These are phyloP conservation scores for Paramecium sonneborni DNA, from an alignment of 73 alveolate genomes.

Conservation along the genomic window DNA sequence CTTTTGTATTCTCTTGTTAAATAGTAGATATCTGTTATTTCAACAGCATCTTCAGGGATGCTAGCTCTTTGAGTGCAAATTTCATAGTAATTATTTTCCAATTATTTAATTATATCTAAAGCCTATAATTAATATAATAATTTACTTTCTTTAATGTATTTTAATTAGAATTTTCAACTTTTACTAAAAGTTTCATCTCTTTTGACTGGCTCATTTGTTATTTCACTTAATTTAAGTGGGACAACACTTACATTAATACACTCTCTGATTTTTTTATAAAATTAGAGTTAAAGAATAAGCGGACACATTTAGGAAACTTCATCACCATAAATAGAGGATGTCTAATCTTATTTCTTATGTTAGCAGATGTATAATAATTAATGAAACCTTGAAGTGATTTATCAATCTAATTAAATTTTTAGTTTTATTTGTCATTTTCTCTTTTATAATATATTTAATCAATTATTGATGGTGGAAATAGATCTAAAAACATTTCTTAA, in stretches of 20 bases:
- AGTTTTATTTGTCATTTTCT: slow-evolving; percentile 39
- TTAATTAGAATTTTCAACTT: background rate
- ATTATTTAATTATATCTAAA: background rate
- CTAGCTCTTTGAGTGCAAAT: background rate
- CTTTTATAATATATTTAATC: slow-evolving; percentile 48
- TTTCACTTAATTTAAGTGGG: background rate
- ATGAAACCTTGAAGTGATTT: slow-evolving; percentile 59
- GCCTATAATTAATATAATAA: background rate
- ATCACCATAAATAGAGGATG: slow-evolving; percentile 72
- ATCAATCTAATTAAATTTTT: slow-evolving; percentile 56
- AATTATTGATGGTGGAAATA: slow-evolving; percentile 56
- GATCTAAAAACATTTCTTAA: slow-evolving; percentile 56
- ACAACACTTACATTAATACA: background rate
- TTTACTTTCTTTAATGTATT: background rate
- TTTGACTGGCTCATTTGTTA: background rate
- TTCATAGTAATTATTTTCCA: slow-evolving; percentile 13
- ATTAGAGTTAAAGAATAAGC: slow-evolving; percentile 31
- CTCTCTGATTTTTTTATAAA: background rate
- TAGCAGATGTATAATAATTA: slow-evolving; percentile 72
- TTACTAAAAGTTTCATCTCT: background rate
- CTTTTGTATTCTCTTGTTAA: background rate
- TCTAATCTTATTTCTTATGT: slow-evolving; percentile 67
- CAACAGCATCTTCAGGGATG: background rate
- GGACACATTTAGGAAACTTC: slow-evolving; percentile 62
- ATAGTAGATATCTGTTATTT: background rate